Base-by-base conservation (phyloP, 140 eudicot species). In the Erigeron philadelphicus region DNA sequence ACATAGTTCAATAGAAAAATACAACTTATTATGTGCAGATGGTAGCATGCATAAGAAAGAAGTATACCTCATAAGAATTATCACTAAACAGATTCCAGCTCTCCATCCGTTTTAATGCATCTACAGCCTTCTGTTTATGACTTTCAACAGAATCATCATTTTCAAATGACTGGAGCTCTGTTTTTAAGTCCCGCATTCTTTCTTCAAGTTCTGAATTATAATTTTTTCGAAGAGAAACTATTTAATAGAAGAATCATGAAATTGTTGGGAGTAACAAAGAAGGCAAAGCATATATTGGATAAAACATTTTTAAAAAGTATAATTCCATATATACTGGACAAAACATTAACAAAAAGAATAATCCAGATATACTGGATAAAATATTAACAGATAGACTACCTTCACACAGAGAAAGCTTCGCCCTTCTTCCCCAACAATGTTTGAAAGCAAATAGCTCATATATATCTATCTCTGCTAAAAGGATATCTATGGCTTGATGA, bases 361-460 rank as follows among this genome's bases (percentile, higher is more conserved):
- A 73, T 50, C 31, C 11, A 31, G 38, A 31, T 21, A 61, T 12
- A 44, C 21, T 49, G 57, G 47, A 31, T 23, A 31, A 31, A 31
- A 31, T 4, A 31, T 31, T 31, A 31, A 31, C 38, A 31, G 4
- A 31, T 42, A 65, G 9, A 74, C 46, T 76, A 92, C 98, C 98
- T 81, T 92, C 90, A 78, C 98, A 92, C 53, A 92, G 95, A 47
- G 98, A 84, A 74, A 92, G 95, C 84, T 86, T 86, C 46, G 77
- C 86, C 78, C 78, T 92, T 81, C 98, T 84, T 75, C 96, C 96
- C 78, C 89, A 88, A 81, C 98, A 92, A 67, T 92, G 98, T 62
- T 84, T 92, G 81, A 92, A 92, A 78, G 95, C 85, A 83, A 92
- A 92, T 49, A 92, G 95, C 90, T 92, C 98, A 66, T 92, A 92